Base-by-base conservation (phyloP, 2,329 filamentous ascomycete species). In the Alternaria dauci region DNA sequence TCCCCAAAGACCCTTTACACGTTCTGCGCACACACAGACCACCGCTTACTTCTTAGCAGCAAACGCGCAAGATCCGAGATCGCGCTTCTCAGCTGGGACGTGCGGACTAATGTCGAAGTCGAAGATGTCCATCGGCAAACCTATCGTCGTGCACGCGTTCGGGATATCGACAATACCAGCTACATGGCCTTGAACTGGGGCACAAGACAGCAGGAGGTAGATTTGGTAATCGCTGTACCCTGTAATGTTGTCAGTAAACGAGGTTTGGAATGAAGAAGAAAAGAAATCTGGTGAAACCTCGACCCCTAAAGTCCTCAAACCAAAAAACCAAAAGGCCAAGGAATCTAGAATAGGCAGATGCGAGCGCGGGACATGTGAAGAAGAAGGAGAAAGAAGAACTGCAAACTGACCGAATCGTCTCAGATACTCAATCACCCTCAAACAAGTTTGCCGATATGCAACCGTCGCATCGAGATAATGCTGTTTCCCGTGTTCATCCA, bases 41-140 rank as follows among this genome's bases (percentile, higher is more conserved):
- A 9, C n/a, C 23, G 23, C n/a, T 44, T 39, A 23, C 38, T 71
- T 71, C 44, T 65, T 71, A 42, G 81, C 84, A 5, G 81, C 80
- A 75, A 88, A 91, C 1, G 91, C 91, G 77, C 92, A 95, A 41
- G 75, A 81, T 1, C 90, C 91, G 85, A 93, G 85, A 74, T 93
- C 88, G 58, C 83, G 77, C 81, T 88, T 87, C 73, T 86, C 81
- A 3, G 85, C 86, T 7, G 84, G 83, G 5, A 82, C 83, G 57
- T 85, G 84, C 0, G 93, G 92, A 47, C 88, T 87, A 68, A 97
- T 94, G 75, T 97, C 93, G 78, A 97, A 96, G 73, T 95, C 92
- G 71, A 97, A 97, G 54, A 97, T 96, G 79, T 97, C 94, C 84
- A 96, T 92, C 1, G 94, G 94, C 55, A 97, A 76, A 0, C 93